These are phyloP conservation scores for Periconia sp. DNA, from an alignment of 2,329 filamentous ascomycete species.

Conservation along the genomic window DNA sequence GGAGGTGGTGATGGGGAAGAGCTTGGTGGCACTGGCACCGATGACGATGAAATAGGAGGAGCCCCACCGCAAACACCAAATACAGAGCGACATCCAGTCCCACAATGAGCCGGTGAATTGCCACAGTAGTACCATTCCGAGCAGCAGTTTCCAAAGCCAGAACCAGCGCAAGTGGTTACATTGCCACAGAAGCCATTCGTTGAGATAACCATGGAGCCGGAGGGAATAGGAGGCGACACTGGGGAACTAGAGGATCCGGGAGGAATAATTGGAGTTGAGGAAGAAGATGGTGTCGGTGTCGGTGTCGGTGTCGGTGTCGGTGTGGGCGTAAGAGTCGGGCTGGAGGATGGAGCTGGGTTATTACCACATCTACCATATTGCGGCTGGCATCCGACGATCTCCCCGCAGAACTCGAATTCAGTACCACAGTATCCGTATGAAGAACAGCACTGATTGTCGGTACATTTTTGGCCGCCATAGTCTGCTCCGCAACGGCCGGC, in stretches of 20 bases:
- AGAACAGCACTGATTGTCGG: slow-evolving; percentile 30
- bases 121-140: slow-evolving; percentile 36
- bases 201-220: slow-evolving; percentile 29
- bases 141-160: slow-evolving; percentile 30
- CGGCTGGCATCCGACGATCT: slow-evolving; percentile 34
- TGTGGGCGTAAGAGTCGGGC: slow-evolving; percentile 23
- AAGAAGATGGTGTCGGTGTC: slow-evolving; percentile 13
- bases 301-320: slow-evolving; percentile 26
- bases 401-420: slow-evolving; percentile 24
- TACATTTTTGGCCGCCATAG: slow-evolving; percentile 22
- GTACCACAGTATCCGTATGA: slow-evolving; percentile 34
- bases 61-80: slow-evolving; percentile 32
- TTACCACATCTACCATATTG: slow-evolving; percentile 35
- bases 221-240: slow-evolving; percentile 27
- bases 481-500: slow-evolving; percentile 32
- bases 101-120: slow-evolving; percentile 28
- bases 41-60: slow-evolving; percentile 18
- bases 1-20: slow-evolving; percentile 16
- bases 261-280: slow-evolving; percentile 15
- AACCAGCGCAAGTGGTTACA: slow-evolving; percentile 34
- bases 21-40: slow-evolving; percentile 9
- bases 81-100: slow-evolving; percentile 28
- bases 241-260: slow-evolving; percentile 16
- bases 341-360: slow-evolving; percentile 16
- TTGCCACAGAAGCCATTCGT: slow-evolving; percentile 37